Percentiles rank a stretch among this genome's conserved stretches.
phyloP scores from a whole-genome alignment of 2,329 filamentous ascomycete species.

The Orbilia javanica region DNA sequence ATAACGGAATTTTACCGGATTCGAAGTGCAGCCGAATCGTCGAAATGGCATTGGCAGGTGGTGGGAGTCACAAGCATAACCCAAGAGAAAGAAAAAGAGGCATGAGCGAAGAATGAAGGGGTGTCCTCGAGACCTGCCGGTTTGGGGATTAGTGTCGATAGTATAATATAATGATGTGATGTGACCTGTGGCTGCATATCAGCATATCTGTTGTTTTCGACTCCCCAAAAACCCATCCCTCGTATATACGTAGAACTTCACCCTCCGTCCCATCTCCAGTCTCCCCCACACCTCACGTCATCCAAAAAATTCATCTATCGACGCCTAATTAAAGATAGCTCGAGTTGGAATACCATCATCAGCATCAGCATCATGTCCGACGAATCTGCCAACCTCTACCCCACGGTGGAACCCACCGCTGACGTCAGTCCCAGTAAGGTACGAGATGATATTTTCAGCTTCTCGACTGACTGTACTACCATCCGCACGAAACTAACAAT shows the following conservation, averaged over 20 bases:
- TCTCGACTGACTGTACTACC: neutral
- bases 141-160: constrained; percentile 15
- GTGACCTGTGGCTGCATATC: constrained; percentile 13
- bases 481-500: neutral
- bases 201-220: constrained; percentile 39
- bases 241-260: too few relatives aligned
- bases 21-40: too few relatives aligned
- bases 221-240: neutral
- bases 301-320: neutral
- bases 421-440: constrained; percentile 50
- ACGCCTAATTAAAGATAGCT: neutral
- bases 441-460: constrained; percentile 1
- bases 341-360: constrained; percentile 1
- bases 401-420: constrained; percentile 12
- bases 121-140: constrained; percentile 13
- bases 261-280: too few relatives aligned
- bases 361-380: constrained; percentile 39
- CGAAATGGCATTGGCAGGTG: constrained; percentile 12
- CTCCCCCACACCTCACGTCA: neutral
- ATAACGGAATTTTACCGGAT: neutral
- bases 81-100: too few relatives aligned
- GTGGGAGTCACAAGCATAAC: neutral
- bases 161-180: neutral
- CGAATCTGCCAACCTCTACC: constrained; percentile 25
- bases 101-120: too few relatives aligned